Percentiles rank a stretch among this genome's conserved stretches.
phyloP scores from a whole-genome alignment of 371 early-diverging fungal genomes.

The Mortierella sp. region DNA sequence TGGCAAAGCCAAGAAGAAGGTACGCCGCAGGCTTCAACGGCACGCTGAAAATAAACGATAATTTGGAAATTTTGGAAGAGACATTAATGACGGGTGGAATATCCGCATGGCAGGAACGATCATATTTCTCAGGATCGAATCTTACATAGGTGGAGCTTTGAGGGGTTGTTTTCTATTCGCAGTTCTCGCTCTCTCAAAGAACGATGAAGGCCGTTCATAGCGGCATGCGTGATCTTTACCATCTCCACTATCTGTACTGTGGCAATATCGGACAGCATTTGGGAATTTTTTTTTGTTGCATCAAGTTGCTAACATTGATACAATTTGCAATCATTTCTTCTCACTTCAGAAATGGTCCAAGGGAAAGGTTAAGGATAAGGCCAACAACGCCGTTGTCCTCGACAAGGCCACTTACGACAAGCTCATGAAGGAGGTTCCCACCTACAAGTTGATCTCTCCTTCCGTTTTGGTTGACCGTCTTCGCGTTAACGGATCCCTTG shows the following conservation, averaged over 20 bases:
- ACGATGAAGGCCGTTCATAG: background rate
- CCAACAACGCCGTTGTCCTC: constrained; percentile 69
- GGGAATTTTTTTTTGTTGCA: background rate
- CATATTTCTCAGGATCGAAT: background rate
- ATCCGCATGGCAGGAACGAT: background rate
- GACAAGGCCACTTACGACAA: constrained; percentile 65
- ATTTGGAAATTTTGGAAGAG: too few relatives aligned
- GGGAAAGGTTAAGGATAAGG: constrained; percentile 69
- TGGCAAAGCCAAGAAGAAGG: constrained; percentile 93
- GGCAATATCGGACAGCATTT: background rate
- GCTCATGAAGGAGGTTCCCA: constrained; percentile 96
- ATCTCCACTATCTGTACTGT: background rate
- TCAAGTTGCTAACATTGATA: too few relatives aligned
- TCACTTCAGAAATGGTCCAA: constrained; percentile 63
- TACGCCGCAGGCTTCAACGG: too few relatives aligned
- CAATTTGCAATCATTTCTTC: background rate
- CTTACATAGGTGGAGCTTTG: background rate
- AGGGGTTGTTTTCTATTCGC: too few relatives aligned
- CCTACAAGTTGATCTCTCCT: constrained; percentile 98
- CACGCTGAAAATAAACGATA: too few relatives aligned
- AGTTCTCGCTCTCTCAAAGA: background rate
- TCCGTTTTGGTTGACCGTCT: constrained; percentile 98
- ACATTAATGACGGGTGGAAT: background rate
- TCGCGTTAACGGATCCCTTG: constrained; percentile 97
- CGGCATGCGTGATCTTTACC: background rate